phyloP scores from a whole-genome alignment of 306 rosid genomes.

The Glycine tomentella region DNA sequence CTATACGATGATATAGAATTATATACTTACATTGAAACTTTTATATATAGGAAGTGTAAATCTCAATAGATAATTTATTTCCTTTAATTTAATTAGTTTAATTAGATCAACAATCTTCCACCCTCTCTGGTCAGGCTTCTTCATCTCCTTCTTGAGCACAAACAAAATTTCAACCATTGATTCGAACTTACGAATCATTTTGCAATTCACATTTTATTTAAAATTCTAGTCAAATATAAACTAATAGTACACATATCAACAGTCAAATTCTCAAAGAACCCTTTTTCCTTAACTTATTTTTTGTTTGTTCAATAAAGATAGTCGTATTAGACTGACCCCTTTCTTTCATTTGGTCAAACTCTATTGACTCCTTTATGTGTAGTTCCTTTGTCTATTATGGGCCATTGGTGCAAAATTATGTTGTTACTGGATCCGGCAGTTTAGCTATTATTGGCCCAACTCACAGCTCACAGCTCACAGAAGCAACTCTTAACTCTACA shows the following conservation, averaged over 20 bases:
- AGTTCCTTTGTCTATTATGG: background rate
- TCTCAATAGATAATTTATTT: background rate
- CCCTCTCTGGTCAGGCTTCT: no score
- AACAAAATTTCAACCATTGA: no score
- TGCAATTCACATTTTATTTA: no score
- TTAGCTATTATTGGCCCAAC: background rate
- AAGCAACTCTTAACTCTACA: no score
- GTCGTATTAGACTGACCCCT: background rate
- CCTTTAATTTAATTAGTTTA: background rate
- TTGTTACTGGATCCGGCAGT: background rate
- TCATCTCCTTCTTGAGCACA: no score
- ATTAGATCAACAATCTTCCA: no score
- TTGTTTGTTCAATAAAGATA: slow-evolving; percentile 28
- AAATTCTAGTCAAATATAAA: no score
- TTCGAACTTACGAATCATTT: no score
- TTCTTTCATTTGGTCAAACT: background rate
- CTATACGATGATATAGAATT: background rate
- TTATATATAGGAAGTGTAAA: background rate
- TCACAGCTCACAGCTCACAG: no score
- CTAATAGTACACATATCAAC: no score
- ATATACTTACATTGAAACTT: background rate
- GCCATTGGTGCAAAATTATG: background rate
- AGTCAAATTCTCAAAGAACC: no score
- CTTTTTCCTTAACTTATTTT: background rate
- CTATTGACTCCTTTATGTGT: slow-evolving; percentile 1